Percentiles rank a stretch among this genome's conserved stretches.
Conservation (phyloP, 805 yeast species). For the Candida berthetii region DNA sequence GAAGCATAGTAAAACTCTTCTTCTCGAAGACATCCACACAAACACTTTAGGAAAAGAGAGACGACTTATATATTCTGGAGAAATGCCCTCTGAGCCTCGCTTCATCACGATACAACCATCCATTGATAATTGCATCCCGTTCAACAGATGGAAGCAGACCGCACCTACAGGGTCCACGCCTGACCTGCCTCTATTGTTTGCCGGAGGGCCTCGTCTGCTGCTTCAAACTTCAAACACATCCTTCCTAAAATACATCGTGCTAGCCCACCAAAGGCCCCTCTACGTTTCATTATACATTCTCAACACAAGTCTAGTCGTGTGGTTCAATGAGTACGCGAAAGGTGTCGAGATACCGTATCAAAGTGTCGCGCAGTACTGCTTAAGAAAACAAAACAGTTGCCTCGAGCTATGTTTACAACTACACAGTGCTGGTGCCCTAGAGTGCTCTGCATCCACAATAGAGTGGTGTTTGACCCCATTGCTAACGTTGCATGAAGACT, state of each 20-base stretch:
- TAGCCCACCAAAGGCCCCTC: conserved; percentile 7
- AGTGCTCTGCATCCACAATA: neutral
- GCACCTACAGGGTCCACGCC: conserved; percentile 9
- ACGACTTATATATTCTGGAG: too few species aligned
- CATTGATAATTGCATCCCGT: conserved; percentile 25
- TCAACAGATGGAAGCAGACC: conserved; percentile 8
- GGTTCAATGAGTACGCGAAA: conserved; percentile 28
- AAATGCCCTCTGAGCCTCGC: neutral
- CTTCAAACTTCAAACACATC: conserved; percentile 9
- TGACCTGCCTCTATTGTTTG: conserved; percentile 28
- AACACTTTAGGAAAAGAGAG: too few species aligned
- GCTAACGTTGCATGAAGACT: conserved; percentile 15
- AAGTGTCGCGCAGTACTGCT: conserved; percentile 17
- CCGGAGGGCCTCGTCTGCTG: conserved; percentile 33
- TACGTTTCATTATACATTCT: conserved; percentile 30
- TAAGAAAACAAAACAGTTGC: neutral
- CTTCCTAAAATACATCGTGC: conserved; percentile 6
- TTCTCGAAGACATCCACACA: too few species aligned
- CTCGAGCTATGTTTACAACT: neutral
- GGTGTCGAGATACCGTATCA: conserved; percentile 32
- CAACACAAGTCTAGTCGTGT: conserved; percentile 28
- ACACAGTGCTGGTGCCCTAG: neutral
- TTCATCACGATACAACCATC: conserved; percentile 23
- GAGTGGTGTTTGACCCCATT: neutral
- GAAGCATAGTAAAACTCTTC: too few species aligned